A percentile compares a stretch with the other conserved stretches of the same genome.
Conservation (phyloP, 1,139 yeast species). For the Debaryomyces subglobosus region DNA sequence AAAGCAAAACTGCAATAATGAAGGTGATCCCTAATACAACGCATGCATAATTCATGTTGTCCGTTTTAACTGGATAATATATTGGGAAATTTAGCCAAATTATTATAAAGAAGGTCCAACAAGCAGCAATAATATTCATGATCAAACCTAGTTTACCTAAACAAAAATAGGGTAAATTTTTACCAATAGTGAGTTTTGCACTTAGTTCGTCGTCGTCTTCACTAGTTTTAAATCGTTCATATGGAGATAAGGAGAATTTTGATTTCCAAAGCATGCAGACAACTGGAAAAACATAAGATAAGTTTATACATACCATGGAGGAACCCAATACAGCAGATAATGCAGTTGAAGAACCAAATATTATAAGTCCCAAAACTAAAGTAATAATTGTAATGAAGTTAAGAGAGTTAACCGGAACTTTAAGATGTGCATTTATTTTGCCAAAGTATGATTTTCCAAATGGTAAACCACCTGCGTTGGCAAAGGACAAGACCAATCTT, state of each 20-base stretch:
- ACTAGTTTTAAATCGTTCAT: conserved; percentile 13
- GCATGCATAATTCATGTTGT: conserved; percentile 41
- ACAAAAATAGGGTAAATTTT: conserved; percentile 24
- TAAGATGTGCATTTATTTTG: conserved; percentile 20
- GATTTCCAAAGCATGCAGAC: conserved; percentile 25
- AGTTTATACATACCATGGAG: conserved; percentile 32
- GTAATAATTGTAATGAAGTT: conserved; percentile 17
- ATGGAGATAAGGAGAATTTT: conserved; percentile 18
- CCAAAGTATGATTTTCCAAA: conserved; percentile 25
- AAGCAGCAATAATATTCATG: conserved; percentile 28
- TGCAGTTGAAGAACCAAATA: conserved; percentile 30
- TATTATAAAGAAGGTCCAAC: conserved; percentile 32
- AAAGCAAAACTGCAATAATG: conserved; percentile 28
- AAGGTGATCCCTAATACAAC: conserved; percentile 38
- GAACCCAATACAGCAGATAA: conserved; percentile 33
- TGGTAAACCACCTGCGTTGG: conserved; percentile 31
- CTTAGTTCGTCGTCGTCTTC: conserved; percentile 16
- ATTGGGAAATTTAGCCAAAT: conserved; percentile 35
- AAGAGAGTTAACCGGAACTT: conserved; percentile 30
- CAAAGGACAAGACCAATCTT: conserved; percentile 34
- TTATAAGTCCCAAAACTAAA: conserved; percentile 24
- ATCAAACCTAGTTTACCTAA: conserved; percentile 31
- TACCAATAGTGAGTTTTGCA: conserved; percentile 14
- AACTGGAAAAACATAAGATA: conserved; percentile 33
- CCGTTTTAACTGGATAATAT: conserved; percentile 31